A percentile compares a stretch with the other conserved stretches of the same genome.
Evolutionary conservation across 129 eudicot species (phyloP).

Genomic region (Smallanthus sonchifolius): DNA sequence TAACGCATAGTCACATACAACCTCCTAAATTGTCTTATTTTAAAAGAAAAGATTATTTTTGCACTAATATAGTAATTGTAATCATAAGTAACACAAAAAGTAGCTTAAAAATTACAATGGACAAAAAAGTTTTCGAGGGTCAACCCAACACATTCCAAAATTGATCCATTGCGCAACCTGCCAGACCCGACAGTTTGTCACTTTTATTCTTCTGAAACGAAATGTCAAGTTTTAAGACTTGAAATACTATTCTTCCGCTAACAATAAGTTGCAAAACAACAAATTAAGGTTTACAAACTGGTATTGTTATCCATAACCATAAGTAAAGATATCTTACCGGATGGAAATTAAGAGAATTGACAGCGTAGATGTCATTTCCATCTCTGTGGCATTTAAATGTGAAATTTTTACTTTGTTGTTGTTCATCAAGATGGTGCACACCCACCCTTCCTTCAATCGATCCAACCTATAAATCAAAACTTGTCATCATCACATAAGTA

Average conservation of each 20-base stretch:
- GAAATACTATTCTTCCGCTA: constrained; percentile 4
- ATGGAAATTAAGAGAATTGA: constrained; percentile 88
- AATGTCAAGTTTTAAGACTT: constrained; percentile 7
- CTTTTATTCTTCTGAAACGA: background rate
- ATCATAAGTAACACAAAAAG: background rate
- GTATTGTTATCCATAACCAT: background rate
- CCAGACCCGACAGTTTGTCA: background rate
- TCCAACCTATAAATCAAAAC: constrained; percentile 58
- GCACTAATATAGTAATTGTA: background rate
- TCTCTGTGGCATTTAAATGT: constrained; percentile 97
- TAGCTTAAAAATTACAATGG: background rate
- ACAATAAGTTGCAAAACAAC: constrained; percentile 13
- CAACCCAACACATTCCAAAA: background rate
- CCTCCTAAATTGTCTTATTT: background rate
- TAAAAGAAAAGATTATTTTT: background rate
- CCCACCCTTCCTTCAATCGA: constrained; percentile 99
- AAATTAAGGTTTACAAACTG: background rate
- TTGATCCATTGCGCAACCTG: background rate
- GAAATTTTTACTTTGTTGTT: constrained; percentile 74
- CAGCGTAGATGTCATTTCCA: constrained; percentile 72
- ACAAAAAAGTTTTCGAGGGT: background rate
- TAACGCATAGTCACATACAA: background rate
- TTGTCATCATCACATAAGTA: constrained; percentile 9
- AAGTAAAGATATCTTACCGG: constrained; percentile 60
- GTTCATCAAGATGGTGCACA: constrained; percentile 90